Base-by-base conservation (phyloP, 208 protist species). In the Trypanosoma platydactyli region DNA sequence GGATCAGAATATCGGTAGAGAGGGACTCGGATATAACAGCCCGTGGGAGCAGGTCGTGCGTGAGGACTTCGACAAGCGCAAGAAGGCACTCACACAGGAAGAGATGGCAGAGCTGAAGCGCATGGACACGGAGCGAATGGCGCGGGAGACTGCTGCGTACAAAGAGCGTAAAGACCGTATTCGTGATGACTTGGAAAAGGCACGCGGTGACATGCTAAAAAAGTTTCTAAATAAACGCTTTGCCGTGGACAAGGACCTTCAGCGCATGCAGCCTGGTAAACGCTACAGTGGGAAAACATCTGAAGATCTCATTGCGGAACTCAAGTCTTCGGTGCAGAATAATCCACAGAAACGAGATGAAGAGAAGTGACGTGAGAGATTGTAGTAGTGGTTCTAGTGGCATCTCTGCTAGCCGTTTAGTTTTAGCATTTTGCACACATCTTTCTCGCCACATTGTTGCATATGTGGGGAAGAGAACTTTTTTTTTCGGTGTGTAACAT, bases 191-290 rank as follows among this genome's bases (percentile, higher is more conserved):
- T 65, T 96, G 61, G 91, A 96, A 55, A 89, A 90, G 72, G 91
- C 88, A 27, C 85, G 91, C 68, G 87, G 80, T 35, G 91, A 96
- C 51, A 96, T 96, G 91, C 77, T 96, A 25, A 96, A 96, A 60
- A 96, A 96, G 76, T 96, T 96, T 75, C 59, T 96, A 13, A 96
- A 96, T 74, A 96, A 96, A 61, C 83, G 91, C 16, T 96, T 91
- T 65, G 84, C 86, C 15, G 91, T 96, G n/a, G 88, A 96, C 72
- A 94, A 96, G 80, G 88, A 96, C 52, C 75, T 96, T n/a, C 83
- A 89, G 84, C 85, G 91, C 59, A 96, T 96, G 91, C 91, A 96
- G 71, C 91, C 91, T 1, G 91, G 91, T 48, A 84, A 80, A 54
- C 75, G 58, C 20, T 83, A 89, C 54, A 92, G 86, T 54, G 91